These are phyloP conservation scores for Leishmania gerbilli DNA, from an alignment of 208 protist species.

Conservation along the genomic window DNA sequence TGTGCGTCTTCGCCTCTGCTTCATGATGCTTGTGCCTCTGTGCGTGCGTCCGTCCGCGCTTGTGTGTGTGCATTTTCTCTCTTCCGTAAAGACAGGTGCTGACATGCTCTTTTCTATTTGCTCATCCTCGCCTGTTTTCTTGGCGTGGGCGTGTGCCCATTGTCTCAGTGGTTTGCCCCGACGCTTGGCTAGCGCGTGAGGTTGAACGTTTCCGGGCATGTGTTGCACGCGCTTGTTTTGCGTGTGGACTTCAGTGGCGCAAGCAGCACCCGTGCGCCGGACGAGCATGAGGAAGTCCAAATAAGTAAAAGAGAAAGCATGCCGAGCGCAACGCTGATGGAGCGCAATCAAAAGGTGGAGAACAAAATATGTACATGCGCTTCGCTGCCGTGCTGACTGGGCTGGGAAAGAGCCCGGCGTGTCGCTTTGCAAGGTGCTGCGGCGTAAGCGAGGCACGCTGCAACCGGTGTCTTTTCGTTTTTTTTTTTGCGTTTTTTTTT, in stretches of 20 bases:
- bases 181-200: neutral
- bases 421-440: neutral
- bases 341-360: neutral
- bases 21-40: neutral
- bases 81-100: neutral
- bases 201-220: neutral
- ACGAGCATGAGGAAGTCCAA: neutral
- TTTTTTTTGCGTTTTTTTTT: neutral
- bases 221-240: neutral
- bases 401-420: neutral
- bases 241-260: neutral
- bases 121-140: neutral
- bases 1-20: neutral
- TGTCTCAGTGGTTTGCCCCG: neutral
- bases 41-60: neutral
- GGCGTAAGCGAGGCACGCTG: neutral
- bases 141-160: neutral
- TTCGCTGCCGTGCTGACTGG: neutral
- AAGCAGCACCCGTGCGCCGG: neutral
- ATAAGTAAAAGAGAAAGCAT: neutral
- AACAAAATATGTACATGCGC: neutral
- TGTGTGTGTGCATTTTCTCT: neutral
- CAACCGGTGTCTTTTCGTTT: neutral
- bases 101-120: no score
- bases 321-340: neutral